Evolutionary conservation across 352 stramenopile genomes (phyloP).

Genomic region (Phytophthora cactorum): DNA sequence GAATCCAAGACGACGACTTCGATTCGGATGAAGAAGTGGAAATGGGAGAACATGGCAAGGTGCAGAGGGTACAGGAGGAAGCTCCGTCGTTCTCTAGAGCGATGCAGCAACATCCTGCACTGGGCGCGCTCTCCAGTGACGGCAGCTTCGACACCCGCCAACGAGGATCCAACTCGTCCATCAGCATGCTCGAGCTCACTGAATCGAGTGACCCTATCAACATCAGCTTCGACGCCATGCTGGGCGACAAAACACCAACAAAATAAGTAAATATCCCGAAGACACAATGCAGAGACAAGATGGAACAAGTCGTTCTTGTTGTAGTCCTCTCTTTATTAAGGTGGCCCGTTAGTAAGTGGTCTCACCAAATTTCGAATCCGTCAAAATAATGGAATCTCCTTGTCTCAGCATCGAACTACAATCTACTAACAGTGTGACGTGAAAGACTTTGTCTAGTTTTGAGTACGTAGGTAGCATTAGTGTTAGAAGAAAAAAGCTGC

Average conservation of each 20-base stretch:
- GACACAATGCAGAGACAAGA: not conserved
- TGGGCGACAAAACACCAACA: constrained; percentile 28
- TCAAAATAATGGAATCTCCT: too few species aligned
- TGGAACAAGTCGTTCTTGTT: not conserved
- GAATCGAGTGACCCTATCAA: constrained; percentile 27
- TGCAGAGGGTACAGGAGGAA: constrained; percentile 25
- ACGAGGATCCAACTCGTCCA: constrained; percentile 40
- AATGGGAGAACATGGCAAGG: constrained; percentile 12
- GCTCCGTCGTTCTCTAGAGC: constrained; percentile 19
- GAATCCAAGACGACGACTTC: constrained; percentile 44
- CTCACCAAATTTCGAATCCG: constrained; percentile 16
- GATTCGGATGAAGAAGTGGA: constrained; percentile 42
- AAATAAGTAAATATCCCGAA: constrained; percentile 4
- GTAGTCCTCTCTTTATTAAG: not conserved
- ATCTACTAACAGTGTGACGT: too few species aligned
- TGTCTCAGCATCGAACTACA: too few species aligned
- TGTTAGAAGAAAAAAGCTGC: too few species aligned
- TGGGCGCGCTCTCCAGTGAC: constrained; percentile 39
- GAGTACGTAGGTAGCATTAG: too few species aligned
- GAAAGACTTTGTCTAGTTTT: too few species aligned
- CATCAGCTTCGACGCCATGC: constrained; percentile 37
- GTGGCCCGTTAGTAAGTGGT: too few species aligned
- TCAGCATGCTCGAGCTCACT: constrained; percentile 43
- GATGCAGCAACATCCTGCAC: constrained; percentile 23
- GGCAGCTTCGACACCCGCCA: constrained; percentile 41